Conservation (phyloP, 2,329 filamentous ascomycete species). For the Colletotrichum graminicola region DNA sequence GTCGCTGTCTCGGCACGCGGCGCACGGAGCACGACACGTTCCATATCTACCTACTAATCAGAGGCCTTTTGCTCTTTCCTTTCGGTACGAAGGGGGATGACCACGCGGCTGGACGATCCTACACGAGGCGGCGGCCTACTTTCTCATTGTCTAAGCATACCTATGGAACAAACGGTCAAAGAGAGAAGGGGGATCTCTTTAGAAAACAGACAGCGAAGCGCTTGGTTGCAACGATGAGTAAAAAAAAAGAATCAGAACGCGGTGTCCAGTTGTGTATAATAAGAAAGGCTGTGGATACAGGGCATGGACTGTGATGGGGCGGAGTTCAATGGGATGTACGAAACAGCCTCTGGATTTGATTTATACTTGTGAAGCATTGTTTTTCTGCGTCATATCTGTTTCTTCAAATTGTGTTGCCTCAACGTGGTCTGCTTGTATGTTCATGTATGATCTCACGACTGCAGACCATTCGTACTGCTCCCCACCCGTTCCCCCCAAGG, state of each 20-base stretch:
- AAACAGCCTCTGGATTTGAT: neutral
- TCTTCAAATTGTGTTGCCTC: neutral
- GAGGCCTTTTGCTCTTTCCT: slow-evolving; percentile 6
- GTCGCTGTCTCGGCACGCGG: slow-evolving; percentile 4
- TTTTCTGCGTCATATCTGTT: slow-evolving; percentile 12
- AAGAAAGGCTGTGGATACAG: slow-evolving; percentile 19
- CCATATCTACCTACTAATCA: slow-evolving; percentile 27
- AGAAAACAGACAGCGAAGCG: slow-evolving; percentile 3
- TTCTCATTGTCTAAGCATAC: slow-evolving; percentile 27
- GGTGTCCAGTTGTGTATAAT: slow-evolving; percentile 31
- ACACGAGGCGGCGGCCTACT: slow-evolving; percentile 15
- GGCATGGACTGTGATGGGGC: slow-evolving; percentile 18
- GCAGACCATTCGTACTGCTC: neutral
- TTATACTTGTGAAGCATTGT: neutral
- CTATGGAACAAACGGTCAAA: slow-evolving; percentile 16
- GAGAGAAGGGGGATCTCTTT: neutral
- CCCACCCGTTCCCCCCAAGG: slow-evolving; percentile 7
- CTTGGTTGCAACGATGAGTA: slow-evolving; percentile 21
- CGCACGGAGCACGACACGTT: slow-evolving; percentile 10
- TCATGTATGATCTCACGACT: neutral
- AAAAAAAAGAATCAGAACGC: slow-evolving; percentile 7
- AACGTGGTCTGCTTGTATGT: neutral
- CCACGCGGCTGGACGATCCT: slow-evolving; percentile 20
- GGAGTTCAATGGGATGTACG: slow-evolving; percentile 31
- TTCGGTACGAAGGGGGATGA: neutral